Percentiles rank a stretch among this genome's conserved stretches.
Evolutionary conservation across 768 basidiomycete genomes (phyloP).

Genomic region (Rhodosporidiobolus sp.): DNA sequence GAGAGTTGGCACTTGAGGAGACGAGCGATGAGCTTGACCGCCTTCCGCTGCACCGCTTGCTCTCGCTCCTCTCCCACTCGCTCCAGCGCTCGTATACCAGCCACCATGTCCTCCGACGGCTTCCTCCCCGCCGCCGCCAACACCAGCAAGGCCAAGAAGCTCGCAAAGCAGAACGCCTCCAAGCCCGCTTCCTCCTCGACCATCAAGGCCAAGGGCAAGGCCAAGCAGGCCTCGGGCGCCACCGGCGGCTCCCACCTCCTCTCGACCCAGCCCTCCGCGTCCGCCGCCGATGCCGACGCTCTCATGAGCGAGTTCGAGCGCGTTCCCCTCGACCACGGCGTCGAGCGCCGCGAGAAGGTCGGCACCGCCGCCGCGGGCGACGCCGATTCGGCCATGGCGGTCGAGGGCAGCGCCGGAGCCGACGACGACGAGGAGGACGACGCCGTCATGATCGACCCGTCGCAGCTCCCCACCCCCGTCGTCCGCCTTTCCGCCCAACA

Average conservation of each 20-base stretch:
- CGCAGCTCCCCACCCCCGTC: constrained; percentile 50
- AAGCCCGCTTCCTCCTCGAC: background rate
- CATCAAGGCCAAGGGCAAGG: constrained; percentile 31
- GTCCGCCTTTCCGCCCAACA: constrained; percentile 44
- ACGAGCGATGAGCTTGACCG: background rate
- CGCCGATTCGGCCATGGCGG: constrained; percentile 4
- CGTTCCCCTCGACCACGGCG: constrained; percentile 27
- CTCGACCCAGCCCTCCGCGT: constrained; percentile 28
- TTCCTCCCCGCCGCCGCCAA: constrained; percentile 32
- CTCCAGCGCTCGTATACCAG: background rate
- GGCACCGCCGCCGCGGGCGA: background rate
- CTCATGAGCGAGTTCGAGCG: constrained; percentile 32
- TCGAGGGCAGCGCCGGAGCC: constrained; percentile 25
- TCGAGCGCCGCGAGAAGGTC: constrained; percentile 10
- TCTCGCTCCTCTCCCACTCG: background rate
- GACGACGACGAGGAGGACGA: constrained; percentile 45
- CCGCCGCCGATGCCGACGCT: constrained; percentile 1
- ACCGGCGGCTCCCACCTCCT: constrained; percentile 20
- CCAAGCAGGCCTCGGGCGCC: background rate
- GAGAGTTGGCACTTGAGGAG: no score
- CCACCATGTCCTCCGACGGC: constrained; percentile 25
- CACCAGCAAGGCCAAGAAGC: constrained; percentile 25
- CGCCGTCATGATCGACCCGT: constrained; percentile 45
- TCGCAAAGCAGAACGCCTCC: constrained; percentile 17
- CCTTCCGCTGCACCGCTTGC: no score